Conservation (phyloP, 345 rosid species). For the Corymbia maculata region DNA sequence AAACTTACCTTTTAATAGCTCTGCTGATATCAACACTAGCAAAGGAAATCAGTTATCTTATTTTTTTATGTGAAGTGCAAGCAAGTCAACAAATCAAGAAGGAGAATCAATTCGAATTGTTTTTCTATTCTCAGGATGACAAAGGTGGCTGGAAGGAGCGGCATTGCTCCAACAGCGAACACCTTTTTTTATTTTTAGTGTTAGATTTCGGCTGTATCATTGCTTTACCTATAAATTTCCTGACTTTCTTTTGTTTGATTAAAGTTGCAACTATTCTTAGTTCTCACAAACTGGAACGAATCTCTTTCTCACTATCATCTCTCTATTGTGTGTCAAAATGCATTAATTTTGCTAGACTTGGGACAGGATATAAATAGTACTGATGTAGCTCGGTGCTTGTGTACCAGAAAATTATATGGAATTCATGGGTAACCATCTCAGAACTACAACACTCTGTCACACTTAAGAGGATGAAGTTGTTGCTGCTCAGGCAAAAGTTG, state of each 20-base stretch:
- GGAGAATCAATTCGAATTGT: neutral
- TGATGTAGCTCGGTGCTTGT: neutral
- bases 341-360: neutral
- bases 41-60: neutral
- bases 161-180: neutral
- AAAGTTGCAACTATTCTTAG: neutral
- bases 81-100: neutral
- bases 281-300: neutral
- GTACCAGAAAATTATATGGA: slow-evolving; percentile 77
- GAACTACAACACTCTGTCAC: slow-evolving; percentile 77
- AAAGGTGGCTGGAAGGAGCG: neutral
- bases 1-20: neutral
- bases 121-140: neutral
- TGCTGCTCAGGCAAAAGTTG: slow-evolving; percentile 70
- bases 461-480: slow-evolving; percentile 73
- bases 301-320: neutral
- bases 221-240: neutral
- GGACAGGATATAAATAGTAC: neutral
- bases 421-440: slow-evolving; percentile 75
- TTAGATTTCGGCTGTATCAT: neutral
- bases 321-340: neutral
- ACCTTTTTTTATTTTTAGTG: neutral
- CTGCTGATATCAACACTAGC: neutral
- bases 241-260: neutral
- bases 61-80: neutral